Conservation (phyloP, 1,139 yeast species). For the Geotrichum restrictum region DNA sequence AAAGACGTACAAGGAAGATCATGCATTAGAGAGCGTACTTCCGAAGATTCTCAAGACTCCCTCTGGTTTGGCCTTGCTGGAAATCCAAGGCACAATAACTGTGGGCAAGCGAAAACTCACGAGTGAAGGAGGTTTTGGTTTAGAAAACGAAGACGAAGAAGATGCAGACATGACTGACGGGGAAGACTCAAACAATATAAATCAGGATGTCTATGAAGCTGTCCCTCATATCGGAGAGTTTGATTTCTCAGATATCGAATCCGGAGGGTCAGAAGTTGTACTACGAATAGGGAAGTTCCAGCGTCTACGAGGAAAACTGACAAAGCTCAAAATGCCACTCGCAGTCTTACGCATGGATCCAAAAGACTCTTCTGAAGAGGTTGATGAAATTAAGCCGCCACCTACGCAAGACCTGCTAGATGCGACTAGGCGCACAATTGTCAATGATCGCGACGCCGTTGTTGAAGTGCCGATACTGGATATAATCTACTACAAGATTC, state of each 20-base stretch:
- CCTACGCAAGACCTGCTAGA: slow-evolving; percentile 16
- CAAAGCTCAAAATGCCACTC: slow-evolving; percentile 36
- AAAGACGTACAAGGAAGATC: background rate
- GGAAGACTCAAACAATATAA: background rate
- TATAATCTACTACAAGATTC: slow-evolving; percentile 34
- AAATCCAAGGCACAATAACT: slow-evolving; percentile 37
- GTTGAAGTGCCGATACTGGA: slow-evolving; percentile 32
- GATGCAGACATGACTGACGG: slow-evolving; percentile 1
- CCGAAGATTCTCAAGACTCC: slow-evolving; percentile 34
- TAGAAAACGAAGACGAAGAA: slow-evolving; percentile 9
- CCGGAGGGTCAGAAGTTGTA: slow-evolving; percentile 28
- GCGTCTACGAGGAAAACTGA: slow-evolving; percentile 36
- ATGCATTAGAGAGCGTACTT: slow-evolving; percentile 12
- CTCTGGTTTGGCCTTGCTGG: slow-evolving; percentile 35
- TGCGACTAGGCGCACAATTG: slow-evolving; percentile 8
- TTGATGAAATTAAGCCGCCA: background rate
- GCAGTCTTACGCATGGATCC: slow-evolving; percentile 33
- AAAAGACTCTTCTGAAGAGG: slow-evolving; percentile 14
- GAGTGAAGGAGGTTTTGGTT: slow-evolving; percentile 18
- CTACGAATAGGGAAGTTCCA: slow-evolving; percentile 38
- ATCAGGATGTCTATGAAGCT: no score
- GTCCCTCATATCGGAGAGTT: slow-evolving; percentile 26
- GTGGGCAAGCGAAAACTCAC: slow-evolving; percentile 30
- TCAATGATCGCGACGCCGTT: slow-evolving; percentile 20
- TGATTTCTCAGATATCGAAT: slow-evolving; percentile 28